Evolutionary conservation across 805 yeast species (phyloP).

Genomic region (Maudiozyma turicensis): DNA sequence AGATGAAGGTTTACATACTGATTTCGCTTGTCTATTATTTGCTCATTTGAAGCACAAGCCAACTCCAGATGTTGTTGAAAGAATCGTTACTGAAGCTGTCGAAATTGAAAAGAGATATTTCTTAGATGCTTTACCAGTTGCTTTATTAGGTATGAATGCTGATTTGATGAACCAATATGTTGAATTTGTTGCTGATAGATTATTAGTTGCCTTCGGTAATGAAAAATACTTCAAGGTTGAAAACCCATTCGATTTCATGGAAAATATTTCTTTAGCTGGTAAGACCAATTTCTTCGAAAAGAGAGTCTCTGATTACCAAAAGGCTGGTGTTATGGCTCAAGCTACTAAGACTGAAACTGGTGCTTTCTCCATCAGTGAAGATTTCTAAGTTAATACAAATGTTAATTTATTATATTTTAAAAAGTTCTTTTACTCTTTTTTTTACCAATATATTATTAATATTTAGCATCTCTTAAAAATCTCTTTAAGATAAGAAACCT

Average conservation of each 20-base stretch:
- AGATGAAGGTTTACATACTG: conserved; percentile 98
- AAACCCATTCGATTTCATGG: conserved; percentile 98
- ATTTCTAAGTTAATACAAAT: conserved; percentile 45
- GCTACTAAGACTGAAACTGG: conserved; percentile 42
- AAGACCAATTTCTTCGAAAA: conserved; percentile 98
- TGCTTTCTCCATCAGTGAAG: conserved; percentile 84
- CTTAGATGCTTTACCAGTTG: conserved; percentile 89
- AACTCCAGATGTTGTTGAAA: conserved; percentile 62
- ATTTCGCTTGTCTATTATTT: conserved; percentile 91
- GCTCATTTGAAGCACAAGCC: conserved; percentile 91
- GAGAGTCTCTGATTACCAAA: conserved; percentile 97
- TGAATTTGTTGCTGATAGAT: conserved; percentile 94
- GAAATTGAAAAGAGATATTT: conserved; percentile 88
- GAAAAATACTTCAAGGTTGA: conserved; percentile 76
- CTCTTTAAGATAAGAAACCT: no score
- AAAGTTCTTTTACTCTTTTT: neutral
- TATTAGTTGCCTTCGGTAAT: conserved; percentile 84
- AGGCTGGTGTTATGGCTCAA: conserved; percentile 96
- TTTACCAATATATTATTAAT: no score
- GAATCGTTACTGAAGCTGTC: conserved; percentile 91
- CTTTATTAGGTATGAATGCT: conserved; percentile 90
- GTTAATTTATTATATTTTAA: neutral
- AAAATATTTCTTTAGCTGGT: conserved; percentile 95
- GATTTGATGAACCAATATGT: conserved; percentile 95
- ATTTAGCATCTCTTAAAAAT: no score